Evolutionary conservation across 1,284 basidiomycete genomes (phyloP).

Genomic region (Phylloporus sp.): DNA sequence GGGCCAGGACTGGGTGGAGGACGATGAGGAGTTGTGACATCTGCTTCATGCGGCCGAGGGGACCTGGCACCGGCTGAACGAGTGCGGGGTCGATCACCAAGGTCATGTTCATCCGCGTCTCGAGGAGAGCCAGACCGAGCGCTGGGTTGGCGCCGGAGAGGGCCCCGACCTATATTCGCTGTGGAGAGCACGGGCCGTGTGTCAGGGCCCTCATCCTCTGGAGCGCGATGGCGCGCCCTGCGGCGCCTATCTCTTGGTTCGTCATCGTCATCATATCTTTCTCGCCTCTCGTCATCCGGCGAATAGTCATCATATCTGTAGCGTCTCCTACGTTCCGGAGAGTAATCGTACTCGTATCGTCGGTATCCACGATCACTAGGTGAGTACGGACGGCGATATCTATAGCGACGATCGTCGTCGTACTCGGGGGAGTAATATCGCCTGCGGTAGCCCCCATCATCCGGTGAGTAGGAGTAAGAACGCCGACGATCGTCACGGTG

Average conservation of each 20-base stretch:
- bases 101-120: slow-evolving; percentile 24
- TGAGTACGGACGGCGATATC: slow-evolving; percentile 15
- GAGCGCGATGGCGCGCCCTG: not conserved
- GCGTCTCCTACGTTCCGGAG: slow-evolving; percentile 13
- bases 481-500: slow-evolving; percentile 12
- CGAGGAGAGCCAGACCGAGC: slow-evolving; percentile 19
- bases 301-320: not conserved
- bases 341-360: slow-evolving; percentile 14
- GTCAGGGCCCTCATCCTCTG: slow-evolving; percentile 1
- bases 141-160: slow-evolving; percentile 20
- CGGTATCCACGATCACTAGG: slow-evolving; percentile 13
- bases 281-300: not conserved
- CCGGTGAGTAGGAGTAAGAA: slow-evolving; percentile 28
- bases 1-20: slow-evolving; percentile 5
- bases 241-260: slow-evolving; percentile 6
- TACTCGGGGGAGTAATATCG: slow-evolving; percentile 17
- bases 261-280: slow-evolving; percentile 2
- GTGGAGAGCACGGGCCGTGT: not conserved
- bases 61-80: slow-evolving; percentile 16
- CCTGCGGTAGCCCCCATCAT: slow-evolving; percentile 4
- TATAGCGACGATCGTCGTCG: slow-evolving; percentile 12
- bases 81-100: slow-evolving; percentile 14
- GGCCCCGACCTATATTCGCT: slow-evolving; percentile 17
- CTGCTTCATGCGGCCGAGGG: slow-evolving; percentile 16
- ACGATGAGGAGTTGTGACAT: not conserved